Conservation (phyloP, 2,329 filamentous ascomycete genomes). For the Xylariaceae sp. region DNA sequence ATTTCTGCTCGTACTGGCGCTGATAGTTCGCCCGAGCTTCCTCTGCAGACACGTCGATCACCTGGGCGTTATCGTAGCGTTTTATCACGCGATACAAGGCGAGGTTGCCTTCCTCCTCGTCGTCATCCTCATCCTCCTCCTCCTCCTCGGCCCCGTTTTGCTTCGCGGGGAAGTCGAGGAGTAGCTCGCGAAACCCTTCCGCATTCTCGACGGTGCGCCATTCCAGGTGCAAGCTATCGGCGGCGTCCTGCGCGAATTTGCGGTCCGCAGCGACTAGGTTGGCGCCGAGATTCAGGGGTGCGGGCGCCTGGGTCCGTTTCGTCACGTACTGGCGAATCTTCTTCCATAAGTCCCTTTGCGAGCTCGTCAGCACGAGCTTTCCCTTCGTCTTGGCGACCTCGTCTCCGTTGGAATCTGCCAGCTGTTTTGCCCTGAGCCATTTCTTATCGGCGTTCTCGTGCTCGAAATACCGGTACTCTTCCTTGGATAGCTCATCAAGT, state of each 20-base stretch:
- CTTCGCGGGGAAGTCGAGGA: conserved; percentile 45
- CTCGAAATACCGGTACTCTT: conserved; percentile 91
- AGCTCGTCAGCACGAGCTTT: conserved; percentile 68
- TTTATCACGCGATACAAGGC: conserved; percentile 82
- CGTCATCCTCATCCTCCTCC: conserved; percentile 49
- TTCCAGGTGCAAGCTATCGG: conserved; percentile 53
- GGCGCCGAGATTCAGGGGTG: conserved; percentile 67
- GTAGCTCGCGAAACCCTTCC: conserved; percentile 47
- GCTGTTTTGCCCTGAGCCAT: conserved; percentile 86
- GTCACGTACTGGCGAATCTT: conserved; percentile 78
- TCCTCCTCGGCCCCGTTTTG: conserved; percentile 49
- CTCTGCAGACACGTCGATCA: conserved; percentile 72
- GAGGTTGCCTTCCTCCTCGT: conserved; percentile 72
- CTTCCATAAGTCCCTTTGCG: conserved; percentile 77
- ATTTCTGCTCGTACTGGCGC: conserved; percentile 83
- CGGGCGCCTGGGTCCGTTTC: conserved; percentile 55
- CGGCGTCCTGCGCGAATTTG: conserved; percentile 86
- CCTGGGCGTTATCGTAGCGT: conserved; percentile 83
- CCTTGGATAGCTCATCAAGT: conserved; percentile 76
- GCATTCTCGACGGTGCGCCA: conserved; percentile 56
- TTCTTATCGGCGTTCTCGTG: conserved; percentile 79
- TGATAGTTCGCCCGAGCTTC: conserved; percentile 76
- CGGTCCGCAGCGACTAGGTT: conserved; percentile 77
- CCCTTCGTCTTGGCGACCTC: conserved; percentile 51
- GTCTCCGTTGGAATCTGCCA: conserved; percentile 63